Conservation (phyloP, 768 basidiomycete genomes). For the Termitomyces sp. region DNA sequence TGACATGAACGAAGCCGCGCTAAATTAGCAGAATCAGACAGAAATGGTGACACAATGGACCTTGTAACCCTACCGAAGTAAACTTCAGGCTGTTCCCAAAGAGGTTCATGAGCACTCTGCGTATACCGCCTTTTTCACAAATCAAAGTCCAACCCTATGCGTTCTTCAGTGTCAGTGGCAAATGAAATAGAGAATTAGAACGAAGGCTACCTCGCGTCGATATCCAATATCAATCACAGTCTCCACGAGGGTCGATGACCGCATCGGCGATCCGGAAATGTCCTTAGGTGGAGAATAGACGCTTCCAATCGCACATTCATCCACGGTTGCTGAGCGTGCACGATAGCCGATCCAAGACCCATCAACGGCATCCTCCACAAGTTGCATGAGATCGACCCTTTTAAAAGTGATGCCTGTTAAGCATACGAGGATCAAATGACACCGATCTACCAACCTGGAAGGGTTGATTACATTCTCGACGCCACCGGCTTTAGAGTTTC, state of each 20-base stretch:
- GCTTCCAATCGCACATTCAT: conserved; percentile 81
- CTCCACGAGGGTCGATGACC: conserved; percentile 54
- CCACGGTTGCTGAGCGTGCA: conserved; percentile 65
- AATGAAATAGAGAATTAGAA: background rate
- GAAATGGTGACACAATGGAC: background rate
- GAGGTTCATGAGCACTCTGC: conserved; percentile 90
- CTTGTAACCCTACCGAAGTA: conserved; percentile 54
- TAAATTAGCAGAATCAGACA: conserved; percentile 20
- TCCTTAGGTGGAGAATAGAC: conserved; percentile 84
- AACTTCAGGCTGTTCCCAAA: conserved; percentile 95
- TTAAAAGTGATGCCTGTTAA: background rate
- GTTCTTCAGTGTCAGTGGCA: background rate
- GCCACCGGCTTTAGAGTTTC: conserved; percentile 73
- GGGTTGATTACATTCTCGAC: conserved; percentile 71
- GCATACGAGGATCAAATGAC: background rate
- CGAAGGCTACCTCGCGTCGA: conserved; percentile 47
- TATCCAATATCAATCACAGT: conserved; percentile 84
- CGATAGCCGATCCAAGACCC: conserved; percentile 93
- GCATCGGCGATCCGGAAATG: conserved; percentile 35
- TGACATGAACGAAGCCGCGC: conserved; percentile 86
- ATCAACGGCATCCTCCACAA: conserved; percentile 87
- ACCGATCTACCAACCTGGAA: conserved; percentile 44
- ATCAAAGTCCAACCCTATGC: conserved; percentile 77
- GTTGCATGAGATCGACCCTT: conserved; percentile 71
- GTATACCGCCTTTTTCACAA: conserved; percentile 90